Percentiles rank a stretch among this genome's conserved stretches.
phyloP scores from a whole-genome alignment of 2,329 filamentous ascomycete species.

The Hypoxylon sp. region DNA sequence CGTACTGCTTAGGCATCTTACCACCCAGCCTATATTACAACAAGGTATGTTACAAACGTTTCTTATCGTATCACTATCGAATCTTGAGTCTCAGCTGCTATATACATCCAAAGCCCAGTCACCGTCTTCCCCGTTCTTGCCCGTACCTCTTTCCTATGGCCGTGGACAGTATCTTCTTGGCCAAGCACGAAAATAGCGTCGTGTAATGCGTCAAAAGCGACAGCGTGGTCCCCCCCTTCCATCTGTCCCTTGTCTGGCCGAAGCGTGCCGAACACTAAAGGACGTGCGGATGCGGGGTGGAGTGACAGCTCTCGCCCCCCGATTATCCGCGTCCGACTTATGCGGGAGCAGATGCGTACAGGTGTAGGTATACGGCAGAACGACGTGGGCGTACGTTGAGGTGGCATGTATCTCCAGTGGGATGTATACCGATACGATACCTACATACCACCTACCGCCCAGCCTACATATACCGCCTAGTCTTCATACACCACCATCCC shows the following conservation, averaged over 20 bases:
- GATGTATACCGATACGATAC: constrained; percentile 14
- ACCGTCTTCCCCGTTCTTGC: neutral
- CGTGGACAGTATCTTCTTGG: neutral
- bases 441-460: no score
- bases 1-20: neutral
- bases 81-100: neutral
- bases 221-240: neutral
- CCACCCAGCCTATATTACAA: neutral
- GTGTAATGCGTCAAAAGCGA: neutral
- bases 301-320: constrained; percentile 21
- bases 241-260: constrained; percentile 11
- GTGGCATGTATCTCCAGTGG: constrained; percentile 29
- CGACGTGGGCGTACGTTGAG: neutral
- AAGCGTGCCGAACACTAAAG: constrained; percentile 22
- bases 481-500: neutral
- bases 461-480: no score
- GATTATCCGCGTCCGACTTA: constrained; percentile 15
- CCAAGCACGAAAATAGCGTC: neutral
- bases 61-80: constrained; percentile 2
- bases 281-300: constrained; percentile 23
- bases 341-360: neutral
- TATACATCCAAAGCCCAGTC: neutral
- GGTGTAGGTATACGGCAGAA: no score
- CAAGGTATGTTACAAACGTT: constrained; percentile 15
- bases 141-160: neutral